These are phyloP conservation scores for Fusarium staphyleae DNA, from an alignment of 2,329 filamentous ascomycete species.

Conservation along the genomic window DNA sequence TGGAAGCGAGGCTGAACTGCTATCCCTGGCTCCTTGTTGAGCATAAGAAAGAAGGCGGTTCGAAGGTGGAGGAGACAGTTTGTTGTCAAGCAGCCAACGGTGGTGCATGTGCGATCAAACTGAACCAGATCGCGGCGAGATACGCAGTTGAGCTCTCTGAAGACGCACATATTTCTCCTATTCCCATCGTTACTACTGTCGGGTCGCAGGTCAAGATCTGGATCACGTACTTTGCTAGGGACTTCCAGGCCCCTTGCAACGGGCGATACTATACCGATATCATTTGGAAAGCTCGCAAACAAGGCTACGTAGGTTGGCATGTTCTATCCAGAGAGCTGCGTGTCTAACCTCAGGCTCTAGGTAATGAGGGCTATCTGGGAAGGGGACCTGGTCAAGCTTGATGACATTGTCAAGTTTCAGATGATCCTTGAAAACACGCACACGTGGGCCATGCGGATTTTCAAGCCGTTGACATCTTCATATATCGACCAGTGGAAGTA, in stretches of 20 bases:
- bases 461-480: constrained; percentile 23
- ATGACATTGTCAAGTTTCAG: constrained; percentile 19
- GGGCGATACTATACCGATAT: neutral
- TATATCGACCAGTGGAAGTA: constrained; percentile 31
- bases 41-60: constrained; percentile 18
- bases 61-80: neutral
- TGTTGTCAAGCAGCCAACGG: constrained; percentile 28
- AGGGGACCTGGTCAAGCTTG: constrained; percentile 14
- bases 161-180: constrained; percentile 21
- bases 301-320: constrained; percentile 15
- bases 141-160: constrained; percentile 11
- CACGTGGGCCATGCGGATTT: constrained; percentile 32
- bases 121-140: constrained; percentile 9
- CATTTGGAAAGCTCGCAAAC: neutral
- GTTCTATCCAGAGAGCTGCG: neutral
- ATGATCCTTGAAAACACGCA: constrained; percentile 35
- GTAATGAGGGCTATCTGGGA: constrained; percentile 32
- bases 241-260: constrained; percentile 8
- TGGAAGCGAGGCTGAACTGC: constrained; percentile 13
- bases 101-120: constrained; percentile 21
- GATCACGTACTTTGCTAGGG: constrained; percentile 21
- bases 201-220: constrained; percentile 25
- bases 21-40: constrained; percentile 36
- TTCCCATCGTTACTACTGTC: constrained; percentile 25
- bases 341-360: constrained; percentile 4